phyloP scores from a whole-genome alignment of 192 early-diverging fungal species.

The Allomyces macrogynus region DNA sequence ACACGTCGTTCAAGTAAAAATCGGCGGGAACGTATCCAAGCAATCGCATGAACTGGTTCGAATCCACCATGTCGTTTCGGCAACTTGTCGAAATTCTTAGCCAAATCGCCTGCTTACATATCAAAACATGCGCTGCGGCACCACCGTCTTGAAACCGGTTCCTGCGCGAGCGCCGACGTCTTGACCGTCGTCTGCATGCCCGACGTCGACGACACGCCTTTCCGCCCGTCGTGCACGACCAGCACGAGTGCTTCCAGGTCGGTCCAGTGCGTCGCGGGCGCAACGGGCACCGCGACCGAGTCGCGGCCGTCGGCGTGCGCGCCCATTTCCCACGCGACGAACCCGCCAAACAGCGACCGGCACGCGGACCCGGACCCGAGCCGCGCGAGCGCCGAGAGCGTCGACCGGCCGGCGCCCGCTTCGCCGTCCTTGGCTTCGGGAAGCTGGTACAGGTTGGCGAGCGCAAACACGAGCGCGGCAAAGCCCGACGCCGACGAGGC shows the following conservation, averaged over 20 bases:
- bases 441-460: constrained; percentile 54
- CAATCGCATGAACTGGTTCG: constrained; percentile 99
- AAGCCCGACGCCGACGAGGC: constrained; percentile 94
- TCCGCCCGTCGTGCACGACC: constrained; percentile 81
- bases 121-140: constrained; percentile 72
- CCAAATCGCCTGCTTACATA: constrained; percentile 72
- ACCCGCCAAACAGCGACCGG: constrained; percentile 91
- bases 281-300: constrained; percentile 77
- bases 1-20: constrained; percentile 93
- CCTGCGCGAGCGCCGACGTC: constrained; percentile 65
- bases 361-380: constrained; percentile 95
- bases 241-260: constrained; percentile 87
- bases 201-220: constrained; percentile 70
- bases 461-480: constrained; percentile 71
- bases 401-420: constrained; percentile 12
- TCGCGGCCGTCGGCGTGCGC: constrained; percentile 52
- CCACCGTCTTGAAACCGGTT: constrained; percentile 63
- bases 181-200: constrained; percentile 97
- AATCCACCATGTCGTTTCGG: constrained; percentile 93
- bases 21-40: constrained; percentile 95
- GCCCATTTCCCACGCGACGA: constrained; percentile 96
- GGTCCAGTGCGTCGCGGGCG: constrained; percentile 78
- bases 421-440: constrained; percentile 5
- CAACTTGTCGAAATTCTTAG: constrained; percentile 70
- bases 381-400: constrained; percentile 76